These are phyloP conservation scores for Lentinula guzmanii DNA, from an alignment of 768 basidiomycete genomes.

Conservation along the genomic window DNA sequence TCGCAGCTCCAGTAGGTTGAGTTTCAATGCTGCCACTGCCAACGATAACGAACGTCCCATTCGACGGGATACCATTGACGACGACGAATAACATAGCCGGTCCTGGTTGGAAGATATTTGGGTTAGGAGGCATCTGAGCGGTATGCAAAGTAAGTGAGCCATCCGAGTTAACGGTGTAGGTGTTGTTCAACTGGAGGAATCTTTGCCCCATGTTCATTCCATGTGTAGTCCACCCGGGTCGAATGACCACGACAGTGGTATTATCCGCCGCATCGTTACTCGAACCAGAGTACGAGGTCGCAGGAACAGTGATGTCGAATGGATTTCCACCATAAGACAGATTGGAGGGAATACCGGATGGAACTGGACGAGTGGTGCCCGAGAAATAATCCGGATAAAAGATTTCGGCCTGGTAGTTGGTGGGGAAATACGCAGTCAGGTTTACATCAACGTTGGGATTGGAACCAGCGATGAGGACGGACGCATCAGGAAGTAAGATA, in stretches of 20 bases:
- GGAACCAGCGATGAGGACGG: constrained; percentile 84
- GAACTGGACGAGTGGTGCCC: constrained; percentile 59
- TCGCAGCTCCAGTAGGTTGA: constrained; percentile 48
- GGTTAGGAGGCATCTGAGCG: constrained; percentile 75
- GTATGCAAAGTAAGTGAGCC: constrained; percentile 77
- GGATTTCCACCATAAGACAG: constrained; percentile 78
- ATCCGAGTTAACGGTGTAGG: constrained; percentile 76
- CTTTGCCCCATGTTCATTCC: constrained; percentile 90
- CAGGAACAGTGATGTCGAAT: constrained; percentile 71
- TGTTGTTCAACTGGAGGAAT: constrained; percentile 74
- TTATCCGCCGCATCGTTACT: constrained; percentile 69
- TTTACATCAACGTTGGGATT: constrained; percentile 91
- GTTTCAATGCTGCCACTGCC: constrained; percentile 74
- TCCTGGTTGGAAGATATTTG: constrained; percentile 85
- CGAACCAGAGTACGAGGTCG: constrained; percentile 58
- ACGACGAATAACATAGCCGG: constrained; percentile 81
- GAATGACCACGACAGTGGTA: constrained; percentile 70
- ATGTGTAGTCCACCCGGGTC: constrained; percentile 83
- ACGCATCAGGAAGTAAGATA: constrained; percentile 82
- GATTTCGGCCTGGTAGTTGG: constrained; percentile 75
- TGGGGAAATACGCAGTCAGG: constrained; percentile 54
- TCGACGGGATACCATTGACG: constrained; percentile 79
- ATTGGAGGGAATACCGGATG: constrained; percentile 62
- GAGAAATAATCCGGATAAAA: constrained; percentile 93
- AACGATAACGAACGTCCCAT: constrained; percentile 69